phyloP scores from a whole-genome alignment of 352 stramenopile species.

The Globisporangium polare region DNA sequence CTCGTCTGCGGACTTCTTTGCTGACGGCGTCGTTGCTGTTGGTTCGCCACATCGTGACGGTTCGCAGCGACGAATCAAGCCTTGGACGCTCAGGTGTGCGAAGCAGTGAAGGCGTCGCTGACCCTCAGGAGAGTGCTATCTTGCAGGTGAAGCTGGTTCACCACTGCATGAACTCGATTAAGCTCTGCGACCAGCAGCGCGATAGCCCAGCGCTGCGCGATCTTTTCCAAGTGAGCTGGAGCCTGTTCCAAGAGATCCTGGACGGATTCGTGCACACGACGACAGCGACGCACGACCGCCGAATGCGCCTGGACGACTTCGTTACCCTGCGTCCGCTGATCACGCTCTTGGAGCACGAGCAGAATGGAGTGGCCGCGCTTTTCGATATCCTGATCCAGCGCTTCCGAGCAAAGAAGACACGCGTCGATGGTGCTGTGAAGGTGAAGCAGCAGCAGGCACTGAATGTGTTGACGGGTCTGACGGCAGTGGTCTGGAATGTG shows the following conservation, averaged over 20 bases:
- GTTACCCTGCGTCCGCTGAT: slow-evolving; percentile 42
- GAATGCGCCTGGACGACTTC: slow-evolving; percentile 31
- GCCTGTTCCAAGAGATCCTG: slow-evolving; percentile 51
- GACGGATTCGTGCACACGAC: slow-evolving; percentile 34
- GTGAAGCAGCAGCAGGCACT: slow-evolving; percentile 37
- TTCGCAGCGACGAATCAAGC: slow-evolving; percentile 7
- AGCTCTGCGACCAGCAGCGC: slow-evolving; percentile 30
- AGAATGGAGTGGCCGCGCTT: slow-evolving; percentile 39
- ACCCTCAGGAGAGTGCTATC: slow-evolving; percentile 12
- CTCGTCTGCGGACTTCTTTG: slow-evolving; percentile 35
- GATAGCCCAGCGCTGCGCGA: slow-evolving; percentile 10
- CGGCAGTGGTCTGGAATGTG: slow-evolving; percentile 48
- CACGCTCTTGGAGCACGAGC: slow-evolving; percentile 45
- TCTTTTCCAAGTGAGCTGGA: slow-evolving; percentile 67
- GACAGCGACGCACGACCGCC: slow-evolving; percentile 22
- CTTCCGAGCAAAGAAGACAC: slow-evolving; percentile 26
- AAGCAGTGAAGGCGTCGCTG: slow-evolving; percentile 1
- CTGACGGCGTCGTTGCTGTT: slow-evolving; percentile 50
- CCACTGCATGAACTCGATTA: slow-evolving; percentile 50
- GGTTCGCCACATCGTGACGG: slow-evolving; percentile 40
- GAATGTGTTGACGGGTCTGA: slow-evolving; percentile 39
- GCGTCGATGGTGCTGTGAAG: not conserved
- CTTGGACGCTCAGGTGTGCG: not conserved
- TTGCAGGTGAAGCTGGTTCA: slow-evolving; percentile 51
- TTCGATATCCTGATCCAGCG: slow-evolving; percentile 49